phyloP scores from a whole-genome alignment of 495 filamentous ascomycete genomes.

The Patellaria atrata region DNA sequence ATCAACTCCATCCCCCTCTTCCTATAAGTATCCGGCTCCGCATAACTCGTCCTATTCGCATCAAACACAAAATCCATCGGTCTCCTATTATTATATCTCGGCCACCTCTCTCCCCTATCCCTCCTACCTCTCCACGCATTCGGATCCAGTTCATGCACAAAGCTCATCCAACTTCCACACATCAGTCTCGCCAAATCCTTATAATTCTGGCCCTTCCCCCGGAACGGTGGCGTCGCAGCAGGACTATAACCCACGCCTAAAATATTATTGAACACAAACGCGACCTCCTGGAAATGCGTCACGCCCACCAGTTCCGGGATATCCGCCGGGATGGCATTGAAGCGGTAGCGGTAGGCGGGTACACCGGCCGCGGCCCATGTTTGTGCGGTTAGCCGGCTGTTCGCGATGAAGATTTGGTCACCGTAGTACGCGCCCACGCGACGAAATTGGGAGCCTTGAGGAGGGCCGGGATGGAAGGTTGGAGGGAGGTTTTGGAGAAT shows the following conservation, averaged over 20 bases:
- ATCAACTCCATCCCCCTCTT: conserved; percentile 31
- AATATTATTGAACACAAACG: conserved; percentile 47
- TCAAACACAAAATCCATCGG: conserved; percentile 32
- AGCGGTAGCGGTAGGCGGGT: conserved; percentile 47
- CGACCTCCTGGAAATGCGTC: conserved; percentile 47
- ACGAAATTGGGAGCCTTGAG: conserved; percentile 37
- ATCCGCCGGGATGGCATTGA: conserved; percentile 37
- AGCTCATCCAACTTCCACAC: conserved; percentile 39
- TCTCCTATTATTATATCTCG: conserved; percentile 15
- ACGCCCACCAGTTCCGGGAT: conserved; percentile 27
- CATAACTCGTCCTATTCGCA: conserved; percentile 34
- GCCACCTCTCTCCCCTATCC: conserved; percentile 16
- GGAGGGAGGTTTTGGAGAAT: conserved; percentile 13
- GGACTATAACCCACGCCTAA: conserved; percentile 33
- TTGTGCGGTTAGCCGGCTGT: conserved; percentile 40
- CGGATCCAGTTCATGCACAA: conserved; percentile 38
- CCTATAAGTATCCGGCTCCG: conserved; percentile 37
- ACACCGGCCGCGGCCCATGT: conserved; percentile 33
- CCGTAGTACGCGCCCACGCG: conserved; percentile 40
- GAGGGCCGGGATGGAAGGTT: conserved; percentile 5
- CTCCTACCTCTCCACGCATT: conserved; percentile 23
- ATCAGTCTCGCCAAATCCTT: conserved; percentile 36
- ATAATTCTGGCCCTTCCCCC: conserved; percentile 31
- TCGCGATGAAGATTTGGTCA: conserved; percentile 41
- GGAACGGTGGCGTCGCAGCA: conserved; percentile 28